These are phyloP conservation scores for Fraxinus velutina DNA, from an alignment of 305 asterid species.

Conservation along the genomic window DNA sequence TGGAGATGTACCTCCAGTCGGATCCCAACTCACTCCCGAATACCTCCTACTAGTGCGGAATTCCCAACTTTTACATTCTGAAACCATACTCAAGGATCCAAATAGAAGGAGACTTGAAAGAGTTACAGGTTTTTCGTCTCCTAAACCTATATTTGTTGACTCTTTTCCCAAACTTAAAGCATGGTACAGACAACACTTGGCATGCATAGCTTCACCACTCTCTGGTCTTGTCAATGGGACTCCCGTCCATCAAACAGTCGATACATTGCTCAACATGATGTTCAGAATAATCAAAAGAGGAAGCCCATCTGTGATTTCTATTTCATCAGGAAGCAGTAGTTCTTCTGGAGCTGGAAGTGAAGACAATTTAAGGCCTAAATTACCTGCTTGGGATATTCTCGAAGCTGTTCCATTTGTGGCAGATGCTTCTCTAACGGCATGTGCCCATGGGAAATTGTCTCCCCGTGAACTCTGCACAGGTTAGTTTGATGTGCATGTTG, in stretches of 20 bases:
- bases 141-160: conserved; percentile 87
- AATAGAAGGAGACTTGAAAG: conserved; percentile 72
- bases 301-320: conserved; percentile 51
- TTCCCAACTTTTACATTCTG: conserved; percentile 63
- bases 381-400: conserved; percentile 97
- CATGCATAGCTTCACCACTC: conserved; percentile 92
- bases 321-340: conserved; percentile 73
- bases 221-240: conserved; percentile 84
- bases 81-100: conserved; percentile 59
- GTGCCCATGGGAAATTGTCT: conserved; percentile 84
- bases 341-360: conserved; percentile 75
- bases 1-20: conserved; percentile 95
- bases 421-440: conserved; percentile 92
- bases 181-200: conserved; percentile 93
- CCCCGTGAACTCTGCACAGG: conserved; percentile 99
- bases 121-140: conserved; percentile 60
- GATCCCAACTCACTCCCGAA: conserved; percentile 90
- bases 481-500: conserved; percentile 24
- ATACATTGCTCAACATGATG: conserved; percentile 77
- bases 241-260: conserved; percentile 78
- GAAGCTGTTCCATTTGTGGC: conserved; percentile 97
- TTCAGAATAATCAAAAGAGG: conserved; percentile 64
- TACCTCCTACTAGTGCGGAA: conserved; percentile 81
- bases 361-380: conserved; percentile 64
- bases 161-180: conserved; percentile 91